Evolutionary conservation across 1,139 yeast genomes (phyloP).

Genomic region (Kazachstania sp.): DNA sequence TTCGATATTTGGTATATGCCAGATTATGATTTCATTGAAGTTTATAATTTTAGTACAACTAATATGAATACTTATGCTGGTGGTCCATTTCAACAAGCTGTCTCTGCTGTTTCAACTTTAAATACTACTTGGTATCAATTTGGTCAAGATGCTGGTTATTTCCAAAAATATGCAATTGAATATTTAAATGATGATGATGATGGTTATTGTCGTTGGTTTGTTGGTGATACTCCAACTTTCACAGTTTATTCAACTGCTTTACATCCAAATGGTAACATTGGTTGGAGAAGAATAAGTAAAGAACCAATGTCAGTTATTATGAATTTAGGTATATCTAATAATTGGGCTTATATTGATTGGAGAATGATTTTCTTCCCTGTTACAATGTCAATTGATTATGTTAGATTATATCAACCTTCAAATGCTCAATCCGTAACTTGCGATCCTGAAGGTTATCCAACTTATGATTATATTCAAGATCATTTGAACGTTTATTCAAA

Average conservation of each 20-base stretch:
- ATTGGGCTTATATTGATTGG: conserved; percentile 84
- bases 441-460: conserved; percentile 68
- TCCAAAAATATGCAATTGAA: conserved; percentile 72
- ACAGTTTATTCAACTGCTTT: conserved; percentile 55
- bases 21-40: conserved; percentile 60
- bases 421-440: conserved; percentile 49
- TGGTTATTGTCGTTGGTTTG: conserved; percentile 79
- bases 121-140: conserved; percentile 69
- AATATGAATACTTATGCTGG: conserved; percentile 72
- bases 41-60: conserved; percentile 53
- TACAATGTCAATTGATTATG: conserved; percentile 60
- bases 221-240: conserved; percentile 59
- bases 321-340: conserved; percentile 71
- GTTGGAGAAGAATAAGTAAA: conserved; percentile 64
- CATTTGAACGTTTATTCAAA: conserved; percentile 59
- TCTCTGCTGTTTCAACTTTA: conserved; percentile 63
- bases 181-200: conserved; percentile 52
- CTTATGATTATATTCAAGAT: conserved; percentile 57
- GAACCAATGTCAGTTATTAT: conserved; percentile 80
- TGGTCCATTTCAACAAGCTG: conserved; percentile 79
- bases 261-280: conserved; percentile 78
- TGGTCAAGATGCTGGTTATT: conserved; percentile 40
- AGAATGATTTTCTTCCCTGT: conserved; percentile 58
- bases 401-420: conserved; percentile 68
- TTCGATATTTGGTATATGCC: conserved; percentile 81